Evolutionary conservation across 768 basidiomycete species (phyloP), one percentile per base, ranked within the genome.

Genomic region (Leucosporidium scottii): DNA sequence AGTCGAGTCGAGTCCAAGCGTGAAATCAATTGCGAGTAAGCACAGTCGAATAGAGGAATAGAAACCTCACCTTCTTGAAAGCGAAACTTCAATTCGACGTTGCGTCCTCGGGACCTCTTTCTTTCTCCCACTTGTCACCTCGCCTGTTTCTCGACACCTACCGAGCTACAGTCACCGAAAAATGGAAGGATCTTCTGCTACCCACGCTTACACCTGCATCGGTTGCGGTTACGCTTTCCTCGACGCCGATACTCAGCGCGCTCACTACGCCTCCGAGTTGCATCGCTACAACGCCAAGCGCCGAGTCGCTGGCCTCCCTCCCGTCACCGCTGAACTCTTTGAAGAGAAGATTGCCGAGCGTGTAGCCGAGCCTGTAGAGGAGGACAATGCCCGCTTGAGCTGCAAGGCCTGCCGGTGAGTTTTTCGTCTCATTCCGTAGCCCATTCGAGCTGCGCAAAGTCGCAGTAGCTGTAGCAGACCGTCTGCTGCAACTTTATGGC

Each of bases 221-320:
- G 90, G 91, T 71, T 99, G 96, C 79, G 83, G 86, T 4, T 88
- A 98, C 75, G 91, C 89, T 1, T 97, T 96, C 78, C 78, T 82
- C 51, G 83, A 86, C 18, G 85, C 92, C 25, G 86, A 88, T 62
- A 88, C 90, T 50, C 94, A 98, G 79, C 84, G 94, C 67, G 79
- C 81, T 0, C 96, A 99, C 77, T 97, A 94, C 78, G 85, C 86
- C 70, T 90, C 91, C 30, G 96, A 99, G 79, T 89, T 90, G 78
- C 96, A 99, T 80, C 83, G 93, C 62, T 99, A 99, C 80, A 99
- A 99, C 77, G 91, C 97, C 86, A 94, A 94, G 75, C 77, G 80
- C 23, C 66, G 76, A 34, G 73, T 98, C 23, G 93, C 94, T 3
- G 85, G 84, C 8, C 83, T 99, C 2, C 88, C 91, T 13, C 93